These are phyloP conservation scores for Diaporthe ampelina DNA, from an alignment of 2,329 filamentous ascomycete species.

Conservation along the genomic window DNA sequence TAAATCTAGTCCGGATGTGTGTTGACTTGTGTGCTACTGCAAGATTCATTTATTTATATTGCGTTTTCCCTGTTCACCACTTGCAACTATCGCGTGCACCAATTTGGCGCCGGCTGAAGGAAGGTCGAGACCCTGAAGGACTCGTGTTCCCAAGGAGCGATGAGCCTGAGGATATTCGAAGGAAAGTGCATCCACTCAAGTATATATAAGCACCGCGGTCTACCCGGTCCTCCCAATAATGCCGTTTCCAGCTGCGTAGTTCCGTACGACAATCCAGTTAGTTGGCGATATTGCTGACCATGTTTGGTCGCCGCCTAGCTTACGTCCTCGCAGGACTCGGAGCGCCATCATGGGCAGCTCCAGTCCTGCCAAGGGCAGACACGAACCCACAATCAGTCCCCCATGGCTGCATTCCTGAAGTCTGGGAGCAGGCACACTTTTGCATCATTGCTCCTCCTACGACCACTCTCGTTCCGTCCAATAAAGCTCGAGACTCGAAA, in stretches of 20 bases:
- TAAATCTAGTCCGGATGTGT: slow-evolving; percentile 12
- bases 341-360: slow-evolving; percentile 32
- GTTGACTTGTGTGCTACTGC: slow-evolving; percentile 16
- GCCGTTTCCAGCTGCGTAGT: neutral
- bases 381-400: slow-evolving; percentile 4
- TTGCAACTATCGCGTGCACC: neutral
- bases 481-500: neutral
- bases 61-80: neutral
- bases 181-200: neutral
- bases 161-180: neutral
- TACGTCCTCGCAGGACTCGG: slow-evolving; percentile 23
- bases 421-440: slow-evolving; percentile 26
- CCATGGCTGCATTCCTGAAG: slow-evolving; percentile 17
- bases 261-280: neutral
- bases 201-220: slow-evolving; percentile 7
- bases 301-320: slow-evolving; percentile 22
- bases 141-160: neutral
- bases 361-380: neutral
- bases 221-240: neutral
- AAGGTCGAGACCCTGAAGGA: slow-evolving; percentile 9
- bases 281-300: slow-evolving; percentile 12
- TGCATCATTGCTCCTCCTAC: slow-evolving; percentile 25
- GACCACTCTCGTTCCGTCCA: slow-evolving; percentile 25
- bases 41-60: slow-evolving; percentile 26
- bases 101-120: slow-evolving; percentile 29